Conservation (phyloP, 2,329 filamentous ascomycete genomes). For the Fusarium pseudocircinatum region DNA sequence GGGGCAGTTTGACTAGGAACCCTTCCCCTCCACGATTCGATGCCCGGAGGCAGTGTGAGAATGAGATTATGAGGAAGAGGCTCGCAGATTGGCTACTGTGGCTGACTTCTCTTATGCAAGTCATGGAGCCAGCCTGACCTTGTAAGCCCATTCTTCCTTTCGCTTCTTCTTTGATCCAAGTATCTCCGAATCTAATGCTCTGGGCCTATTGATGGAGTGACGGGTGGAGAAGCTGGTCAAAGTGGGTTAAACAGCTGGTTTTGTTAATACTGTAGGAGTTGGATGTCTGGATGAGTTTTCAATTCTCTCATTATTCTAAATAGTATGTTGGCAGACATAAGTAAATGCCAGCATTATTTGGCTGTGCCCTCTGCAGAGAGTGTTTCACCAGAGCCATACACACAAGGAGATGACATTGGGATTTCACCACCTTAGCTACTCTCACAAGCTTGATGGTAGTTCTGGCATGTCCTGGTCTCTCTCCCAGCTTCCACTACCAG, state of each 20-base stretch:
- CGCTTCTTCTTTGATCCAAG: background rate
- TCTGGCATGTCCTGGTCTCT: background rate
- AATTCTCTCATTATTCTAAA: background rate
- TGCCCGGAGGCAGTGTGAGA: slow-evolving; percentile 21
- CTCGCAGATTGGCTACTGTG: slow-evolving; percentile 15
- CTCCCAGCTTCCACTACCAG: background rate
- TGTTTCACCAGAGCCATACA: background rate
- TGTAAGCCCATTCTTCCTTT: background rate
- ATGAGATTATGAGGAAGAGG: slow-evolving; percentile 10
- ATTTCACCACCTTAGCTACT: background rate
- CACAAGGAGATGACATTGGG: background rate
- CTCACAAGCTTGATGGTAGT: background rate
- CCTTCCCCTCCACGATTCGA: slow-evolving; percentile 13
- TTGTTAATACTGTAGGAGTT: slow-evolving; percentile 15
- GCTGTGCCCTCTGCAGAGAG: background rate
- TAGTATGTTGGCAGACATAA: background rate
- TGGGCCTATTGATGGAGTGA: slow-evolving; percentile 1
- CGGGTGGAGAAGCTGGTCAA: slow-evolving; percentile 17
- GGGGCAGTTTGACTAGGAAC: slow-evolving; percentile 24
- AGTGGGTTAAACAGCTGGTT: slow-evolving; percentile 17
- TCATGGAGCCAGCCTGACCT: slow-evolving; percentile 21
- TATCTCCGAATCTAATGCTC: background rate
- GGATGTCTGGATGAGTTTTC: slow-evolving; percentile 12
- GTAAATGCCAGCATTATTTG: background rate
- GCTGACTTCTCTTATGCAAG: slow-evolving; percentile 32